Conservation (phyloP, 148 eudicot species). For the Rhododendron griersonianum region DNA sequence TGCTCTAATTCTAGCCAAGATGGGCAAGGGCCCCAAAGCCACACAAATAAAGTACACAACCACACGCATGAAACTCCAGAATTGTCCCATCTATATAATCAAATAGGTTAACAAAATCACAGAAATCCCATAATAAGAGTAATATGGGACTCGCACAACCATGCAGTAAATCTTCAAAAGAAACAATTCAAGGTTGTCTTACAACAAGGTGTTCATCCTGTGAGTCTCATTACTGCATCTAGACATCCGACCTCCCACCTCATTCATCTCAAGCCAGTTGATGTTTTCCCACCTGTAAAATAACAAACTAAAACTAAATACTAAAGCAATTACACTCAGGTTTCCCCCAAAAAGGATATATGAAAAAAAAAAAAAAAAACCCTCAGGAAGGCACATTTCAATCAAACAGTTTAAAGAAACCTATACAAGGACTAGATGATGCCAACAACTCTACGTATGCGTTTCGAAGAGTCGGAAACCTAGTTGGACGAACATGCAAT, state of each 20-base stretch:
- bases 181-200: not conserved
- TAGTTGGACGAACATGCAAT: not conserved
- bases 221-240: not conserved
- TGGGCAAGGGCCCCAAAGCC: not conserved
- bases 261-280: not conserved
- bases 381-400: not conserved
- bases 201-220: not conserved
- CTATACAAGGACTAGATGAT: not conserved
- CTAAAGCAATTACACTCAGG: not conserved
- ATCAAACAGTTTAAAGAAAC: not conserved
- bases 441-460: not conserved
- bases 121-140: not conserved
- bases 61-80: not conserved
- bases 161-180: not conserved
- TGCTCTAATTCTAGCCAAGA: not conserved
- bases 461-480: not conserved
- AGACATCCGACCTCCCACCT: not conserved
- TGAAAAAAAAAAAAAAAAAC: not conserved
- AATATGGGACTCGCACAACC: not conserved
- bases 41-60: not conserved
- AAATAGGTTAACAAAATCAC: not conserved
- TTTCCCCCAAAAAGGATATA: not conserved
- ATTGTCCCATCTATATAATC: not conserved
- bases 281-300: not conserved
- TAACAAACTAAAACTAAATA: not conserved